phyloP scores from a whole-genome alignment of 108 stramenopile species.

The Fistulifera solaris region DNA sequence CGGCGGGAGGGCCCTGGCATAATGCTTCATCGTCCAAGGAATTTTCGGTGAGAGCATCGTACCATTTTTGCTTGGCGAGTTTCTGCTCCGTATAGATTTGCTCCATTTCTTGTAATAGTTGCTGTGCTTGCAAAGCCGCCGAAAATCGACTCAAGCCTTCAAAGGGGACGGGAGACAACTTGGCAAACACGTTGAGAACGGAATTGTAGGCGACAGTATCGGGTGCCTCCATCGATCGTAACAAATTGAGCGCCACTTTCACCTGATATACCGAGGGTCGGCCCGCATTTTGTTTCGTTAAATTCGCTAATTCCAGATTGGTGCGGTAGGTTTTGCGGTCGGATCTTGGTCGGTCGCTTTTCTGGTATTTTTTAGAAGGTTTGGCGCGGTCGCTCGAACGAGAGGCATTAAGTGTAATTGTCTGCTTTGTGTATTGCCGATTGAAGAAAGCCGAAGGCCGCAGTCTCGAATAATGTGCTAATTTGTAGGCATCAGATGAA shows the following conservation, averaged over 20 bases:
- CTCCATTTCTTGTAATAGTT: slow-evolving; percentile 9
- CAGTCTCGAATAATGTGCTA: too few species aligned
- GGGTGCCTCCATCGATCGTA: slow-evolving; percentile 19
- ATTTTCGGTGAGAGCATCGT: background rate
- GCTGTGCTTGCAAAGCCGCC: slow-evolving; percentile 6
- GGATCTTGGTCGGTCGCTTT: too few species aligned
- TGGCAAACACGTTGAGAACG: slow-evolving; percentile 18
- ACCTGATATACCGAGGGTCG: background rate
- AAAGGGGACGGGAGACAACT: slow-evolving; percentile 2
- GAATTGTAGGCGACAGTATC: slow-evolving; percentile 36
- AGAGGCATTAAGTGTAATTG: too few species aligned
- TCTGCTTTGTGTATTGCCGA: too few species aligned
- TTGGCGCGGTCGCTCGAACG: too few species aligned
- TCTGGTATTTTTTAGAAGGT: too few species aligned
- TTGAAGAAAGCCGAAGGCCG: too few species aligned
- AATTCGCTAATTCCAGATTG: slow-evolving; percentile 2
- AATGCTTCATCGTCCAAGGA: slow-evolving; percentile 1
- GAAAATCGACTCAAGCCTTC: background rate
- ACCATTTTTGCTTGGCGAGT: background rate
- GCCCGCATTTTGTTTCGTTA: background rate
- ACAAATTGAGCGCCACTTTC: slow-evolving; percentile 4
- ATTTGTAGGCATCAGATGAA: too few species aligned
- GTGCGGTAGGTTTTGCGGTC: background rate
- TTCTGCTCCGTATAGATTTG: background rate
- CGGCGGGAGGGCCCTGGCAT: background rate